Evolutionary conservation across 495 filamentous ascomycete genomes (phyloP), one percentile per base, ranked within the genome.

Genomic region (Entonaema liquescens): DNA sequence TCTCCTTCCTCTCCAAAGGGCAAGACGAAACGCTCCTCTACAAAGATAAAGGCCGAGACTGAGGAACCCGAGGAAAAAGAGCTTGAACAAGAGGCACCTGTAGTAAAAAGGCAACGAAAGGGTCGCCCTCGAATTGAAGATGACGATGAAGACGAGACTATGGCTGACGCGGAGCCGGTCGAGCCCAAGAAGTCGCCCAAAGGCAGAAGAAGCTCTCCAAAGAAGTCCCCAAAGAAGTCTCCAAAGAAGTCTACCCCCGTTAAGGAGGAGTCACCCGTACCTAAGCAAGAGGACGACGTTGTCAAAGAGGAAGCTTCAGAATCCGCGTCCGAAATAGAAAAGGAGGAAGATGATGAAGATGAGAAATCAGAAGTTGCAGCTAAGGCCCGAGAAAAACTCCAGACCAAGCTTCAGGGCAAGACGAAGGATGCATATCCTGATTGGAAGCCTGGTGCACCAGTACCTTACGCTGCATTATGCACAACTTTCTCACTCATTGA

Each of bases 401-500:
- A 98, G 73, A 88, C 89, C 2, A 91, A 89, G 4, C 79, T 98
- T 50, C 86, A 83, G 21, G 85, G 81, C 59, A 82, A 82, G 28
- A 80, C 79, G 11, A 91, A 92, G 66, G 92, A 97, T 77, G 91
- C 92, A 49, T 98, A 94, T 80, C 93, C 94, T 5, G 95, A 99
- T 78, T 99, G 95, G 95, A 90, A 92, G 75, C 79, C 90, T 19
- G 94, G 93, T 33, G 88, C 92, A 44, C 92, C 94, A 28, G 93
- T 97, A 0, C 95, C 95, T 11, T 99, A 98, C 71, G 96, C 94
- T 28, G 95, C 96, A 36, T 85, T 99, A 23, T 98, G 95, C 76
- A 93, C 89, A 6, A 98, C 95, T 0, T 98, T 99, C 76, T 97
- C 93, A 15, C 85, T 97, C 26, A 88, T 98, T 53, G 95, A 99